A percentile compares a stretch with the other conserved stretches of the same genome.
Conservation (phyloP, 1,284 basidiomycete species). For the Phellinidium pouzarii region DNA sequence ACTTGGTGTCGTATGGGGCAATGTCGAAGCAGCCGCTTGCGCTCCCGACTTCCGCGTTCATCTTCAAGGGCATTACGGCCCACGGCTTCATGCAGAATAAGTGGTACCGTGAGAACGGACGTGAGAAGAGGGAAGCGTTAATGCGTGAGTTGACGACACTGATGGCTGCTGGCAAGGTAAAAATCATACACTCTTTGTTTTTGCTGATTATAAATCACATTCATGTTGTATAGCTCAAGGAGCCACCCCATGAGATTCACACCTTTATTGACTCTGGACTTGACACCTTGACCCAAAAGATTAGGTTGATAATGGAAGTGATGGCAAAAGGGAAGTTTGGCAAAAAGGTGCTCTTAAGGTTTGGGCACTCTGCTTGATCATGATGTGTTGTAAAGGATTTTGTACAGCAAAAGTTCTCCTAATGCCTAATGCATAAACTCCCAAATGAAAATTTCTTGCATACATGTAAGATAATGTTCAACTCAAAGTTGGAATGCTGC, state of each 20-base stretch:
- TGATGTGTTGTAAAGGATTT: no score
- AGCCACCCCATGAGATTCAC: conserved; percentile 62
- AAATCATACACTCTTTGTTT: conserved; percentile 15
- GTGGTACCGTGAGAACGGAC: conserved; percentile 51
- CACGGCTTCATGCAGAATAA: conserved; percentile 74
- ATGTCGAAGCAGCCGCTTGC: conserved; percentile 80
- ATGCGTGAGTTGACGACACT: conserved; percentile 46
- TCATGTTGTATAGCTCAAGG: conserved; percentile 42
- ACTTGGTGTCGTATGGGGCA: conserved; percentile 80
- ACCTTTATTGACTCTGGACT: conserved; percentile 40
- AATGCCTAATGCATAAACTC: no score
- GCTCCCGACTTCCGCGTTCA: conserved; percentile 73
- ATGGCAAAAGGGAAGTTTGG: conserved; percentile 51
- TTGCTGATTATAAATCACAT: conserved; percentile 7
- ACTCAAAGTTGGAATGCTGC: no score
- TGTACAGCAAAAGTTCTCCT: no score
- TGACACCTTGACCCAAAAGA: conserved; percentile 44
- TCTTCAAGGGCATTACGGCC: conserved; percentile 70
- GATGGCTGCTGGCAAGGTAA: conserved; percentile 50
- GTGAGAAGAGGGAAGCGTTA: conserved; percentile 37
- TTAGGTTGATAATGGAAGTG: conserved; percentile 43
- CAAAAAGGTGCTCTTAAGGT: conserved; percentile 63
- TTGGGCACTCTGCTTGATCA: conserved; percentile 39
- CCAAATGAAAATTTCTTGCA: no score
- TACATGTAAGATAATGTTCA: no score